Evolutionary conservation across 441 rosid species (phyloP).

Genomic region (Gossypium laxum): DNA sequence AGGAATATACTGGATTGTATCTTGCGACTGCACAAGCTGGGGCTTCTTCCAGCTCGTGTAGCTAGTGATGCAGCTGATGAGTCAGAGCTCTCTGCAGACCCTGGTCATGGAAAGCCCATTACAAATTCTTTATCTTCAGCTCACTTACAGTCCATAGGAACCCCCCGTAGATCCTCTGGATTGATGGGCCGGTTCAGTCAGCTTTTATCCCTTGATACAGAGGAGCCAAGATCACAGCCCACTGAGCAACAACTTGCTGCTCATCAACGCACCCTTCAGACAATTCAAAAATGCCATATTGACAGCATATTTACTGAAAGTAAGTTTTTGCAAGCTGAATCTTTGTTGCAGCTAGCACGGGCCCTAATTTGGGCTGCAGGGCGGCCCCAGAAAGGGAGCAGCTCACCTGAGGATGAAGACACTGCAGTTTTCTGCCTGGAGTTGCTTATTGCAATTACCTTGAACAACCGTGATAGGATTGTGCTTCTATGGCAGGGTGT

Average conservation of each 20-base stretch:
- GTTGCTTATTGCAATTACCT: conserved; percentile 79
- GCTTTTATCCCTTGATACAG: conserved; percentile 82
- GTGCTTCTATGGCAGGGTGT: conserved; percentile 88
- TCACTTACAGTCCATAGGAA: conserved; percentile 50
- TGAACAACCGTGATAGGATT: conserved; percentile 87
- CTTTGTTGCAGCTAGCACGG: conserved; percentile 69
- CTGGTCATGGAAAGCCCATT: conserved; percentile 63
- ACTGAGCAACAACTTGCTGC: conserved; percentile 90
- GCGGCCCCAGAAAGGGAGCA: conserved; percentile 62
- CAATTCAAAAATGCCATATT: conserved; percentile 80
- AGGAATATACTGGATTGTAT: conserved; percentile 93
- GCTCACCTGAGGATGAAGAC: conserved; percentile 80
- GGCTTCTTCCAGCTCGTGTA: conserved; percentile 94
- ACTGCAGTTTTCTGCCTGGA: conserved; percentile 93
- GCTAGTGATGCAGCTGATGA: conserved; percentile 96
- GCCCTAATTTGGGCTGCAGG: conserved; percentile 86
- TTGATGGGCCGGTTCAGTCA: conserved; percentile 94
- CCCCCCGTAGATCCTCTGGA: conserved; percentile 78
- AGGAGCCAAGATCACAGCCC: conserved; percentile 90
- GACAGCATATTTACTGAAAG: conserved; percentile 91
- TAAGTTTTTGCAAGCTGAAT: conserved; percentile 83
- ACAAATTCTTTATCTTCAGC: conserved; percentile 49
- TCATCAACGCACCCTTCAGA: conserved; percentile 72
- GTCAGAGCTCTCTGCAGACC: conserved; percentile 70
- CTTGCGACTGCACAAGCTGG: conserved; percentile 81